Evolutionary conservation across 176 grass and related monocot species (phyloP), one percentile per base, ranked within the genome.

Genomic region (Musa schizocarpa): DNA sequence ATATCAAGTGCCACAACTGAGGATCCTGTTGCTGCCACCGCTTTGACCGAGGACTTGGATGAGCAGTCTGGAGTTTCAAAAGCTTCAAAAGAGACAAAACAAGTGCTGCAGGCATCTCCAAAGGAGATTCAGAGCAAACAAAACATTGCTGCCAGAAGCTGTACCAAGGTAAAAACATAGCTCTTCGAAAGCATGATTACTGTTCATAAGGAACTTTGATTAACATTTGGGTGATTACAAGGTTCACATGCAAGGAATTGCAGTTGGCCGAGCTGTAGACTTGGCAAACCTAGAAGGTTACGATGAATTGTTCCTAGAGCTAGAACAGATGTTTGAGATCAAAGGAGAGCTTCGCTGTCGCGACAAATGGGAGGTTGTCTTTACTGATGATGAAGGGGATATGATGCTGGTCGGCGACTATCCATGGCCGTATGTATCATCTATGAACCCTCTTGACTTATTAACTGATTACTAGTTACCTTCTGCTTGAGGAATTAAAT

Each of bases 201-300:
- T 52, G 57, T 14, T 2, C 8, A 1, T 74, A 4, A 56, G 6
- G 20, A 23, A 55, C 17, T 9, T 1, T 2, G 13, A 22, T 26
- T 74, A 26, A 56, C 23, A 55, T 74, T 54, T 74, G 21, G 71
- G 5, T 26, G 53, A 74, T 55, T 56, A 48, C 20, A 43, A 96
- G 89, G 92, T 96, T 71, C 89, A 92, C 89, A 96, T 96, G 87
- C 85, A 92, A 86, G 92, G 89, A 76, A 86, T 87, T 81, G 87
- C 81, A 58, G 83, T 92, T 17, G 87, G 89, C 26, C 85, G 89
- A 85, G 93, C 90, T 64, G 79, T 97, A 13, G 93, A 92, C 83
- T 72, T 97, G n/a, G 78, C 79, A 55, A 81, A 61, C 72, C 27
- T 97, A 66, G 80, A 83, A 70, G 90, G 90, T 5, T 97, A 90